Evolutionary conservation across 345 rosid species (phyloP), one percentile per base, ranked within the genome.

Genomic region (Limnanthes douglasii): DNA sequence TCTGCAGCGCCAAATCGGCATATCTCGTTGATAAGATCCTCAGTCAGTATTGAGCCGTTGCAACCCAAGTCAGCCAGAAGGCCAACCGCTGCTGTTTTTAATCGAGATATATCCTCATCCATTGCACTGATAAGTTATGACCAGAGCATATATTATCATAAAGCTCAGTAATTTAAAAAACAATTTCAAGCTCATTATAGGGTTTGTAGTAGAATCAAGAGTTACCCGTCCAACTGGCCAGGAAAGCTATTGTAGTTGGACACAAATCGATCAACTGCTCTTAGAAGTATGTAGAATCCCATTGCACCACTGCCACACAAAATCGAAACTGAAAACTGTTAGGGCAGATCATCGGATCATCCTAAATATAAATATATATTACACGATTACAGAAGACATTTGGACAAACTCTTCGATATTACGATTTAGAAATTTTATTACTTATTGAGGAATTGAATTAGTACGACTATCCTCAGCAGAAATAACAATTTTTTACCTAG

Each of bases 1-100:
- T 90, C 95, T 2, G 98, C 70, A 55, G 92, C 94, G 38, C 96
- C 98, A 57, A 80, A 84, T 27, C 93, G 79, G 45, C 96, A 84
- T 78, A 84, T 84, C 72, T 90, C 96, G 45, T 53, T 72, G 50
- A 84, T 78, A 53, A 90, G 92, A 56, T 90, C 96, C 60, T 90
- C 96, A 0, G 84, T 74, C 45, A 90, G 59, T 33, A 78, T 66
- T 47, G 75, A 49, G 15, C 92, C 78, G 41, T 63, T 77, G 78
- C 98, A 84, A 12, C 94, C 95, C 62, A 80, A 49, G 57, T 90
- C 95, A 21, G 48, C 43, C 9, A 90, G 92, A 26, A 90, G 61
- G 43, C 69, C 45, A 39, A 69, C 61, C 21, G 82, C 93, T 22
- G 78, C 58, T 18, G 69, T 68, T 67, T 84, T 90, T 38, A 77